Evolutionary conservation across 768 basidiomycete genomes (phyloP).

Genomic region (Pholiota microspora): DNA sequence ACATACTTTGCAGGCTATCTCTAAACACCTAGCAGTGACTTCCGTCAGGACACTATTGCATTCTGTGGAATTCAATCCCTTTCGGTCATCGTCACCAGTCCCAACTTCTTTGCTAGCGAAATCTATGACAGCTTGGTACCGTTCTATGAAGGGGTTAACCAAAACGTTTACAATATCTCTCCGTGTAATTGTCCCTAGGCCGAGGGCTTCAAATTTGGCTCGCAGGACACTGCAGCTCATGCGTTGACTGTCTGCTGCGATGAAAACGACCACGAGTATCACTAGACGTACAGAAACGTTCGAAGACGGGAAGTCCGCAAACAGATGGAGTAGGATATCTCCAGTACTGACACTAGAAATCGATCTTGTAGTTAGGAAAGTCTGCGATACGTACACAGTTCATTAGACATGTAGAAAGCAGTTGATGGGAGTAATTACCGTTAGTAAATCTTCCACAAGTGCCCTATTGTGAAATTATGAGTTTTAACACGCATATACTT

Average conservation of each 20-base stretch:
- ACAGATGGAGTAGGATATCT: slow-evolving; percentile 58
- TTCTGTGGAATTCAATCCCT: slow-evolving; percentile 41
- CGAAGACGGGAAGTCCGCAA: slow-evolving; percentile 61
- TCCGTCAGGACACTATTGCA: slow-evolving; percentile 51
- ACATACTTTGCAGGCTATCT: slow-evolving; percentile 56
- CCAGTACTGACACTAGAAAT: slow-evolving; percentile 49
- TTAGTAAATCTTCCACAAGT: slow-evolving; percentile 64
- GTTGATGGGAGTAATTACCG: slow-evolving; percentile 37
- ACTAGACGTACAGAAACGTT: slow-evolving; percentile 65
- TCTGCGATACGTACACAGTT: slow-evolving; percentile 34
- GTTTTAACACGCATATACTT: slow-evolving; percentile 6
- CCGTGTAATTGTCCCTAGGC: slow-evolving; percentile 52
- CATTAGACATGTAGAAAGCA: not conserved
- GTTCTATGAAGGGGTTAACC: slow-evolving; percentile 68
- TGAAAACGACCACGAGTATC: slow-evolving; percentile 70
- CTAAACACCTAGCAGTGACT: slow-evolving; percentile 58
- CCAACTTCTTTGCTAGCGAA: slow-evolving; percentile 41
- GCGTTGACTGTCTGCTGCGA: slow-evolving; percentile 34
- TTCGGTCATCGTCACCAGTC: slow-evolving; percentile 29
- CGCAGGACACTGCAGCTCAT: slow-evolving; percentile 34
- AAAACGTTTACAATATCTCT: slow-evolving; percentile 63
- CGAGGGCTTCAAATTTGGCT: slow-evolving; percentile 52
- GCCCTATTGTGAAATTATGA: slow-evolving; percentile 26
- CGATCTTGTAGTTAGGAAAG: slow-evolving; percentile 68
- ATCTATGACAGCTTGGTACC: slow-evolving; percentile 46